Percentiles rank a stretch among this genome's conserved stretches.
These are phyloP conservation scores for Halenospora varia DNA, from an alignment of 495 filamentous ascomycete species.

Conservation along the genomic window DNA sequence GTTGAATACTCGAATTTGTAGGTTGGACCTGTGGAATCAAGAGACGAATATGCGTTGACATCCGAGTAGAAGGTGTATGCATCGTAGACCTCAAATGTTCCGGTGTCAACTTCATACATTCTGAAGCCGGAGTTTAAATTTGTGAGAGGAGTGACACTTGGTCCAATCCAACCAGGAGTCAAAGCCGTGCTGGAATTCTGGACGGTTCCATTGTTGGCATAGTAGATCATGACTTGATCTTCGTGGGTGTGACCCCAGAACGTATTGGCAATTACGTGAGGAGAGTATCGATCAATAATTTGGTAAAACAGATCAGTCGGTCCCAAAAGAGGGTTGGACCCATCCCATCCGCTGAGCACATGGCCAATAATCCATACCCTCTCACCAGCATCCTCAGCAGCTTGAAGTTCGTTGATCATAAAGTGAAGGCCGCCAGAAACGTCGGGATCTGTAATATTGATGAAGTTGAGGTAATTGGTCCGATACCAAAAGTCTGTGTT, in stretches of 20 bases:
- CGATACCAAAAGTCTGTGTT: slow-evolving; percentile 57
- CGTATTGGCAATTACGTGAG: slow-evolving; percentile 52
- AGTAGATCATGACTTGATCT: slow-evolving; percentile 52
- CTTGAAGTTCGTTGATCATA: slow-evolving; percentile 47
- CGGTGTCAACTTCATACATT: slow-evolving; percentile 52
- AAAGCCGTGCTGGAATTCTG: slow-evolving; percentile 36
- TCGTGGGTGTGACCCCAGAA: slow-evolving; percentile 56
- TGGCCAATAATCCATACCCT: slow-evolving; percentile 52
- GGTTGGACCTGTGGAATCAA: slow-evolving; percentile 38
- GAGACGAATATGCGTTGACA: slow-evolving; percentile 45
- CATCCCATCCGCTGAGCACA: slow-evolving; percentile 47
- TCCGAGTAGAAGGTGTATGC: slow-evolving; percentile 46
- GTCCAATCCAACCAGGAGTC: slow-evolving; percentile 45
- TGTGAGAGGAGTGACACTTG: slow-evolving; percentile 48
- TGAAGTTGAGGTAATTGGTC: slow-evolving; percentile 47
- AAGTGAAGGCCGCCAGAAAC: slow-evolving; percentile 43
- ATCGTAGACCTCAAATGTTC: slow-evolving; percentile 50
- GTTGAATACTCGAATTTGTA: slow-evolving; percentile 53
- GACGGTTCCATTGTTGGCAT: slow-evolving; percentile 46
- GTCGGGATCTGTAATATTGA: slow-evolving; percentile 45
- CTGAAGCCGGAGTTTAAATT: slow-evolving; percentile 51
- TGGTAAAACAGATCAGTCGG: slow-evolving; percentile 52
- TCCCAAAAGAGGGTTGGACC: slow-evolving; percentile 46
- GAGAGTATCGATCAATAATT: slow-evolving; percentile 47
- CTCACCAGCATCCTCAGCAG: slow-evolving; percentile 47